phyloP scores from a whole-genome alignment of 495 filamentous ascomycete species.

The Aspergillus nidulans region DNA sequence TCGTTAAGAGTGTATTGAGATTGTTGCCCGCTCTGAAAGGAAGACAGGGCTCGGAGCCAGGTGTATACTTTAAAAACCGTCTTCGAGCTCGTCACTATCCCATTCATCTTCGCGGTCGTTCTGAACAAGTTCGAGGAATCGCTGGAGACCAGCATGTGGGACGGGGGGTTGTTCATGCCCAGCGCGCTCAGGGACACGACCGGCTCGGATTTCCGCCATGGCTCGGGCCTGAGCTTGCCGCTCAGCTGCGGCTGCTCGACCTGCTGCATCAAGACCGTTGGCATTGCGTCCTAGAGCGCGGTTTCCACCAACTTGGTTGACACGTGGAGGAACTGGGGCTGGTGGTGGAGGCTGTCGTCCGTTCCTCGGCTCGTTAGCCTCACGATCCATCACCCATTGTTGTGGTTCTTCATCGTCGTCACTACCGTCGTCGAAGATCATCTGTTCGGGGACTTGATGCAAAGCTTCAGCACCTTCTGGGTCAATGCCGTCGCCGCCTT shows the following conservation, averaged over 20 bases:
- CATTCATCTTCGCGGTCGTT: conserved; percentile 61
- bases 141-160: conserved; percentile 38
- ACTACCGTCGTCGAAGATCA: conserved; percentile 38
- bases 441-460: conserved; percentile 35
- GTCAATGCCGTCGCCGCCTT: conserved; percentile 67
- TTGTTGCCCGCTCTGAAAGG: too few relatives aligned
- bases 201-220: conserved; percentile 39
- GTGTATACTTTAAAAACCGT: conserved; percentile 27
- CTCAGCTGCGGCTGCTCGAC: conserved; percentile 39
- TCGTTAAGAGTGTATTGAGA: too few relatives aligned
- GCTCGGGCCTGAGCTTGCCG: conserved; percentile 41
- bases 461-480: conserved; percentile 42
- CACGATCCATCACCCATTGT: conserved; percentile 28
- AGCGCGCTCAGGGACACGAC: conserved; percentile 18
- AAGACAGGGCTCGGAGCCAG: background rate
- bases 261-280: conserved; percentile 32
- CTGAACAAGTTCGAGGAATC: conserved; percentile 50
- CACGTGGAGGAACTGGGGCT: conserved; percentile 37
- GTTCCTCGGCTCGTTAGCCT: conserved; percentile 22
- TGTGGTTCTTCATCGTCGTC: conserved; percentile 27
- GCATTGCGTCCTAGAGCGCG: conserved; percentile 26
- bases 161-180: conserved; percentile 9
- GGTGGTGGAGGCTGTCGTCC: conserved; percentile 38
- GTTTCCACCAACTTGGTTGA: conserved; percentile 22
- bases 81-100: conserved; percentile 59